Evolutionary conservation across 164 flowering plant species (phyloP).

Genomic region (Stephania japonica): DNA sequence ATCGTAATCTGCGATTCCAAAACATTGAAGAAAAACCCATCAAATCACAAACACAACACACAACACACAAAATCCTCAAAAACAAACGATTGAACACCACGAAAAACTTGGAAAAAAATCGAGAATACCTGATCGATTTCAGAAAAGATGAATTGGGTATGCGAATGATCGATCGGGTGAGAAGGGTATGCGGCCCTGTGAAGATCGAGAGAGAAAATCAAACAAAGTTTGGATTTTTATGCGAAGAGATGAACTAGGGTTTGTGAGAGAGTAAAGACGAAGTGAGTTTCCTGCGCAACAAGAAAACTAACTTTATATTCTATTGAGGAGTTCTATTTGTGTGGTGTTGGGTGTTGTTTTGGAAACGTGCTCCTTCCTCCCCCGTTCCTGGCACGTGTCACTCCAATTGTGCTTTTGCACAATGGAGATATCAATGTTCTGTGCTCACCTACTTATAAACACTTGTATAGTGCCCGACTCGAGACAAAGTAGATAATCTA

Average conservation of each 20-base stretch:
- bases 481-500: too few species aligned
- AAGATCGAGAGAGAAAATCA: not conserved
- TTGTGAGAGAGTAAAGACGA: not conserved
- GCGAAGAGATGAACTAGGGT: not conserved
- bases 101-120: not conserved
- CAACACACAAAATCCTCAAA: not conserved
- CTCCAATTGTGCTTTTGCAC: not conserved
- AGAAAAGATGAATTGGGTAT: not conserved
- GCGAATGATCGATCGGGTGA: not conserved
- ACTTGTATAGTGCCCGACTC: too few species aligned
- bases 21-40: slow-evolving; percentile 4
- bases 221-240: not conserved
- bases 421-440: too few species aligned
- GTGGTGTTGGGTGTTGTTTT: not conserved
- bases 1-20: slow-evolving; percentile 3
- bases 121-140: too few species aligned
- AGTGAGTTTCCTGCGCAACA: not conserved
- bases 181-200: not conserved
- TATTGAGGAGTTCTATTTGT: not conserved
- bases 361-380: not conserved
- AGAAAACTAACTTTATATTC: not conserved
- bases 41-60: not conserved
- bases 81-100: not conserved
- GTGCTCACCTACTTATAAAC: too few species aligned
- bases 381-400: not conserved